Evolutionary conservation across 2,329 filamentous ascomycete genomes (phyloP), one percentile per base, ranked within the genome.

Genomic region (Ambrosiella xylebori): DNA sequence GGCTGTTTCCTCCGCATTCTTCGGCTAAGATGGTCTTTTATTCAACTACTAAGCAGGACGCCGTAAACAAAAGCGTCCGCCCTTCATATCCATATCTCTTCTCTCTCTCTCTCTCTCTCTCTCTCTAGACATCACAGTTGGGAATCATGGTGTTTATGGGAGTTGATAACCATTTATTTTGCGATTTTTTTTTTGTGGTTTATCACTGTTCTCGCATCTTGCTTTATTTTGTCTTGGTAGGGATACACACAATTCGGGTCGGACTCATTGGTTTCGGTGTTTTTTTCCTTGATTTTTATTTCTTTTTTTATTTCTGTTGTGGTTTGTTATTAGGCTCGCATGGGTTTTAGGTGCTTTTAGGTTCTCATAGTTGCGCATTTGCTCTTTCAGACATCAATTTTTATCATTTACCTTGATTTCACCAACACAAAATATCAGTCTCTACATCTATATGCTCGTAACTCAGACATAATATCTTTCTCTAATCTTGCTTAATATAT

Each of bases 161-260:
- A 27, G 27, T 27, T 27, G 27, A 5, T 27, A 27, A 27, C 5
- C 27, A 27, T 27, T 27, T 27, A 27, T 27, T 27, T 27, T 27
- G 27, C 45, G 8, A 55, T 51, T 50, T 44, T 58, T 54, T 57
- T 52, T 41, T 45, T 49, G 37, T 36, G 17, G 15, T 57, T 50
- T 47, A 19, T 57, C 35, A 17, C 39, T 13, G 40, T 39, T 17
- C n/a, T 47, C n/a, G 12, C 13, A 47, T 47, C 1, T 47, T 47
- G 44, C n/a, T 47, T 47, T 47, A 15, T 47, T 47, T 7, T 47
- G n/a, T 47, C 44, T 47, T 47, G n/a, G n/a, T 13, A 6, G 44
- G 44, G 44, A 47, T 47, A 47, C 44, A 47, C 27, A 27, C 27
- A 47, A 47, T 47, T 47, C 44, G 44, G 44, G 44, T 47, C 44